These are phyloP conservation scores for Chenopodium berlandieri DNA, from an alignment of 148 eudicot genomes.

Conservation along the genomic window DNA sequence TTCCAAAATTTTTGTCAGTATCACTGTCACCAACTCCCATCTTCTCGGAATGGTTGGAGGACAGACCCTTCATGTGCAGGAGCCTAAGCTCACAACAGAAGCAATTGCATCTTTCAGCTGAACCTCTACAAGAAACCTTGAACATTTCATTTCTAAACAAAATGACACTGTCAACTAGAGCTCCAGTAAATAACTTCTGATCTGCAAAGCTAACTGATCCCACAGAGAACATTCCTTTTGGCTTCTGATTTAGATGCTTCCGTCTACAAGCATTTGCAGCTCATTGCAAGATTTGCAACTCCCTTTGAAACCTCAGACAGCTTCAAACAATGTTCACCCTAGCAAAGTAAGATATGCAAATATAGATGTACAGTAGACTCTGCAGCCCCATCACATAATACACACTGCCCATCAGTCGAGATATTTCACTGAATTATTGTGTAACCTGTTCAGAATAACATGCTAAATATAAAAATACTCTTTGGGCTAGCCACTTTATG, in stretches of 20 bases:
- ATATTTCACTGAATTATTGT: too few species aligned
- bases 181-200: neutral
- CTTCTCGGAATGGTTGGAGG: neutral
- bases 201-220: too few species aligned
- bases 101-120: neutral
- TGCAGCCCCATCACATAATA: neutral
- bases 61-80: neutral
- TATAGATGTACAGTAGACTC: neutral
- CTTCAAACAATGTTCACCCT: neutral
- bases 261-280: too few species aligned
- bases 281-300: too few species aligned
- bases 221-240: too few species aligned
- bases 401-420: neutral
- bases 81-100: neutral
- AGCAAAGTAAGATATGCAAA: neutral
- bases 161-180: neutral
- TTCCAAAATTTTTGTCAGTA: neutral
- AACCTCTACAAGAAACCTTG: neutral
- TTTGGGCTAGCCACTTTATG: too few species aligned
- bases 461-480: too few species aligned
- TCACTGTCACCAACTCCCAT: neutral
- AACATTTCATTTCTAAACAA: neutral
- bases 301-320: neutral
- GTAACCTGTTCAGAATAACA: too few species aligned
- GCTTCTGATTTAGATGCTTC: too few species aligned